Evolutionary conservation across 805 yeast species (phyloP), one percentile per base, ranked within the genome.

Genomic region (Candida vaughaniae): DNA sequence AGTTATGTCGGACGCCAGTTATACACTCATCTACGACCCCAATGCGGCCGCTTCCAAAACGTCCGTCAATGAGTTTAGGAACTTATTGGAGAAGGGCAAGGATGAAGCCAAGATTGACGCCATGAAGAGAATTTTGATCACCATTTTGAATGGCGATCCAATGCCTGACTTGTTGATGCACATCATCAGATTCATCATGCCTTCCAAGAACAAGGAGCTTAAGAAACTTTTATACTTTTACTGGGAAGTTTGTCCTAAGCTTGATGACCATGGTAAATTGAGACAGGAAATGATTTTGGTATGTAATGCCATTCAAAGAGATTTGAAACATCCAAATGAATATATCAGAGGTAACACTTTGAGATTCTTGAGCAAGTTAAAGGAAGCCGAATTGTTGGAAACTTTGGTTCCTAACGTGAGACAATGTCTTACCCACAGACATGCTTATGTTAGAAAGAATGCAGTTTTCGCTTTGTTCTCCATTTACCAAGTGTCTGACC

Each of bases 251-350:
- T 95, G 96, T 58, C 95, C 96, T 38, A 95, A 95, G 65, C 71
- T 84, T 48, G 95, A 88, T 51, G 71, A 74, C 25, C 84, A 84
- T 36, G 98, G 98, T 3, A 88, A 87, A 61, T 77, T 95, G 73
- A 87, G 87, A 66, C 98, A 91, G 62, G 99, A 93, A 68, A 93
- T 93, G 98, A 91, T 95, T 64, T 78, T 93, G 47, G 98, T 91
- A 34, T 93, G 98, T 70, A 95, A 95, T 62, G 96, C 98, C 36
- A 88, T 93, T 55, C 95, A 93, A 64, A 90, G 89, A 62, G 99
- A 93, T 60, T 76, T 93, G 52, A 97, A 90, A 66, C 99, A 95
- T 66, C 96, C 99, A 35, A 93, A 93, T 70, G 99, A 93, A 65
- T 93, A 83, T 59, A 84, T 93, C 47, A 80, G 98, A 55, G 99